Conservation (phyloP, 2,329 filamentous ascomycete genomes). For the Colletotrichum sp. region DNA sequence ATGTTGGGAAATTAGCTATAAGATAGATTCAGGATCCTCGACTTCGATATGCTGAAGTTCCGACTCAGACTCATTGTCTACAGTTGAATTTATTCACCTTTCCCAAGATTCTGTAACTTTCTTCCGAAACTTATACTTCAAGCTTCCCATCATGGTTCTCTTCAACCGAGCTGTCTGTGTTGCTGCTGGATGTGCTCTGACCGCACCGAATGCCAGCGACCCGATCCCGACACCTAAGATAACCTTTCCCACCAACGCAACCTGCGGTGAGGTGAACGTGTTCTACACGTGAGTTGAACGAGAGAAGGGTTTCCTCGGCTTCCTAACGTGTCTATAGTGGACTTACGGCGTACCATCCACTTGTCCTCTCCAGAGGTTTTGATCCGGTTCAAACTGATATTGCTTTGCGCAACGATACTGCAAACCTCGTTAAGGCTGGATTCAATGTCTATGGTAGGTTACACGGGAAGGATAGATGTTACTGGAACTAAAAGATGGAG, state of each 20-base stretch:
- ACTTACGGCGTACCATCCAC: not conserved
- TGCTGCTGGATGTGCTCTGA: not conserved
- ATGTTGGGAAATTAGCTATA: not conserved
- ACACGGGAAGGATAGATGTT: not conserved
- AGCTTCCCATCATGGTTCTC: not conserved
- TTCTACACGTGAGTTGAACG: not conserved
- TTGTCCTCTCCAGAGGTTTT: not conserved
- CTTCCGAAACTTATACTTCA: not conserved
- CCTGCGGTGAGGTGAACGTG: not conserved
- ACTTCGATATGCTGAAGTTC: not conserved
- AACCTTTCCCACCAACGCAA: not conserved
- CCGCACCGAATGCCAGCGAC: not conserved
- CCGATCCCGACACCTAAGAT: not conserved
- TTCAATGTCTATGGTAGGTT: not conserved
- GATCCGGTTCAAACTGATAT: not conserved
- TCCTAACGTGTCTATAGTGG: not conserved
- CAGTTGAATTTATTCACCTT: not conserved
- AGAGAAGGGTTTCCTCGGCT: not conserved
- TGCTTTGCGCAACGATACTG: not conserved
- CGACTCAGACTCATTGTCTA: not conserved
- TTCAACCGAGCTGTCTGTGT: not conserved
- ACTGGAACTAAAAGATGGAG: not conserved
- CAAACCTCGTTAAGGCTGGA: not conserved
- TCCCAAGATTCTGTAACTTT: not conserved
- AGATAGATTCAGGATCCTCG: not conserved